Evolutionary conservation across 768 basidiomycete species (phyloP).

Genomic region (Udeniomyces megalosporus): DNA sequence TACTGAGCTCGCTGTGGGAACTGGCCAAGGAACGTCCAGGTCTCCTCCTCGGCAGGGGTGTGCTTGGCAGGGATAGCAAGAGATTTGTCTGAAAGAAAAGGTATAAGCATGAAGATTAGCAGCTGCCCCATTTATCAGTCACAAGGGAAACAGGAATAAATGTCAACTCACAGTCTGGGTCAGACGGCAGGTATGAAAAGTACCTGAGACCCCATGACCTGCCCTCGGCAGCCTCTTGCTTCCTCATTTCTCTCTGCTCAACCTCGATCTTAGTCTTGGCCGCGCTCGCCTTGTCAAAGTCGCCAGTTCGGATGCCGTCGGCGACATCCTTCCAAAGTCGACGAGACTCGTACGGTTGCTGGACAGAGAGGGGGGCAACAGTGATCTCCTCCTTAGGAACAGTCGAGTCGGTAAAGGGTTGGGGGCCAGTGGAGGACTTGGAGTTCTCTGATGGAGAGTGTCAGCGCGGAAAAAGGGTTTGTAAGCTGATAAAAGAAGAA

Average conservation of each 20-base stretch:
- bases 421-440: constrained; percentile 28
- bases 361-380: constrained; percentile 40
- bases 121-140: background rate
- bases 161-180: constrained; percentile 49
- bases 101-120: background rate
- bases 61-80: background rate
- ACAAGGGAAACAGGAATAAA: background rate
- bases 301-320: constrained; percentile 75
- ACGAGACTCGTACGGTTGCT: constrained; percentile 71
- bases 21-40: background rate
- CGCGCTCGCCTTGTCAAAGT: constrained; percentile 74
- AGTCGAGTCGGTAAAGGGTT: constrained; percentile 59
- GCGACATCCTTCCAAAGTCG: constrained; percentile 71
- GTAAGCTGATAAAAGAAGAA: too few relatives aligned
- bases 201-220: constrained; percentile 60
- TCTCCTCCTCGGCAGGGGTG: constrained; percentile 1
- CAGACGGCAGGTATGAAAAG: constrained; percentile 52
- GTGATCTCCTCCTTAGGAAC: constrained; percentile 56
- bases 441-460: constrained; percentile 3
- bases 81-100: background rate
- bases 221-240: constrained; percentile 59
- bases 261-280: constrained; percentile 64
- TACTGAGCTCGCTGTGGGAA: background rate
- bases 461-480: too few relatives aligned
- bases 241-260: constrained; percentile 73